Evolutionary conservation across 345 rosid genomes (phyloP).

Genomic region (Syzygium jambos): DNA sequence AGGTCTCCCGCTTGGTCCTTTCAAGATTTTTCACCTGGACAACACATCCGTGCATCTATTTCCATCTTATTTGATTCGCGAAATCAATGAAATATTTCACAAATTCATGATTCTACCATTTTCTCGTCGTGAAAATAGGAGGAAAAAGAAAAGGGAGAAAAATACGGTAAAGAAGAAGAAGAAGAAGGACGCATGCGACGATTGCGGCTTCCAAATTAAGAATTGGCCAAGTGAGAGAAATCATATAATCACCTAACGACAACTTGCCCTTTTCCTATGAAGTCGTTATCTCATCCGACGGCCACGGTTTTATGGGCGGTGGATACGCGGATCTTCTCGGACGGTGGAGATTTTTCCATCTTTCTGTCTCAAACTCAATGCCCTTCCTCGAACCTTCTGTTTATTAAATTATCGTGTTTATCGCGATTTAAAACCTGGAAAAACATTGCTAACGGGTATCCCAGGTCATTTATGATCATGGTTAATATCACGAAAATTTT

Average conservation of each 20-base stretch:
- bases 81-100: neutral
- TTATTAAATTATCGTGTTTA: neutral
- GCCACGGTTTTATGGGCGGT: neutral
- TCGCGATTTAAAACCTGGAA: neutral
- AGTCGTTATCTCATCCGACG: neutral
- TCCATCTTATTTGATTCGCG: neutral
- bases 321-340: slow-evolving; percentile 8
- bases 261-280: neutral
- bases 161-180: no score
- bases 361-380: neutral
- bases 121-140: neutral
- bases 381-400: neutral
- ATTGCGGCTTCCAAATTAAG: neutral
- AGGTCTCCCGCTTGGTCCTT: neutral
- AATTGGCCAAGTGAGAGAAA: neutral
- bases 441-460: neutral
- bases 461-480: neutral
- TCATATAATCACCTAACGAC: neutral
- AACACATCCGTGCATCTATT: fast-evolving
- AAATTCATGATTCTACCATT: fast-evolving
- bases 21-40: neutral
- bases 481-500: no score
- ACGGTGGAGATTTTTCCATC: neutral
- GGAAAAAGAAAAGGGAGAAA: neutral
- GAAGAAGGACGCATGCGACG: neutral